Base-by-base conservation (phyloP, 345 rosid species). In the Brassica nigra region DNA sequence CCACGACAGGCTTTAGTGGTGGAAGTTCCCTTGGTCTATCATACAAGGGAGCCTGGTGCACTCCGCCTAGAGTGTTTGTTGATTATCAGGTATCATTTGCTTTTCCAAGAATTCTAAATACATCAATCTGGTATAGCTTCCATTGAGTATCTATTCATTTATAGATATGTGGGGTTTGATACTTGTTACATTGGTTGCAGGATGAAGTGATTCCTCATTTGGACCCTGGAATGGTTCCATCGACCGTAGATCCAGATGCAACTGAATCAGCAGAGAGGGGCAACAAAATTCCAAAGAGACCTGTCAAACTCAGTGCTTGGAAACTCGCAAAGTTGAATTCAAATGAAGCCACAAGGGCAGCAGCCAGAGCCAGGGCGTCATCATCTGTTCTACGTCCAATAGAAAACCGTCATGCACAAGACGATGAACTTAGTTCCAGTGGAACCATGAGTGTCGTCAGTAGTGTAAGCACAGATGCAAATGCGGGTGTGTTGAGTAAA, bases 201-300 rank as follows among this genome's bases (percentile, higher is more conserved):
- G 99, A 95, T 57, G 99, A 95, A 89, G 98, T 95, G 29, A 72
- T 91, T 68, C 98, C 99, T 55, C 99, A 95, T 86, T 83, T 93
- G 86, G 98, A 93, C 47, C 98, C 98, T 70, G 88, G 98, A 71
- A 95, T 92, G 97, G 89, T 95, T 62, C 99, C 98, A 4, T 95
- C 98, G 8, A 95, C 97, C 3, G 76, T 93, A 67, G 99, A 95
- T 79, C 99, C 99, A 8, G 97, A 95, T 85, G 96, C 94, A 29
- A 85, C 92, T 62, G 97, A 86, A 71, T 68, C 77, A 83, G 86
- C 83, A 27, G 96, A 91, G 76, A 90, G 91, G 81, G 92, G 88
- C 33, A 82, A 78, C 80, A 90, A 85, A 85, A 63, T 82, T n/a
- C 87, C 87, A 8, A 95, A 88, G 80, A 86, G 87, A 76, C 90